A percentile compares a stretch with the other conserved stretches of the same genome.
Evolutionary conservation across 2,329 filamentous ascomycete genomes (phyloP).

Genomic region (Xylaria sp.): DNA sequence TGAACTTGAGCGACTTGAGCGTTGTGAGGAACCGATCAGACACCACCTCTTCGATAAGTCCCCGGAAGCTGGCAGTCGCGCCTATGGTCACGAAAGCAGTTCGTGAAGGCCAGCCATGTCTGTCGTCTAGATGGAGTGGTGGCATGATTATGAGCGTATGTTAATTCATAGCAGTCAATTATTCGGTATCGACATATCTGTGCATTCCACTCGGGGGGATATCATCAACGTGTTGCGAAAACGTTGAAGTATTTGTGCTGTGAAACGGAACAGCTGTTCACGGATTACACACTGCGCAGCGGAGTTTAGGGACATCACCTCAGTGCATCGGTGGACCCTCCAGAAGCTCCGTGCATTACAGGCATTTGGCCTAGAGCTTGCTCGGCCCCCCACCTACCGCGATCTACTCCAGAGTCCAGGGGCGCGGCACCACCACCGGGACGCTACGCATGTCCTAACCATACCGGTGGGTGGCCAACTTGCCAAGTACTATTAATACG

Average conservation of each 20-base stretch:
- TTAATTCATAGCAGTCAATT: not conserved
- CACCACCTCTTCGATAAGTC: slow-evolving; percentile 63
- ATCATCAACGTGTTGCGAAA: no score
- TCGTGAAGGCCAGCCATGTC: slow-evolving; percentile 17
- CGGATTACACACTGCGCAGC: no score
- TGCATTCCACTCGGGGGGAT: no score
- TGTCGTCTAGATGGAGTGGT: not conserved
- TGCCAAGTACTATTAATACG: not conserved
- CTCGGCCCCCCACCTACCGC: not conserved
- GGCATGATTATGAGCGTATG: not conserved
- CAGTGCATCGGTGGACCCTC: not conserved
- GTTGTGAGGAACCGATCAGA: slow-evolving; percentile 55
- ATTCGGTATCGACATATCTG: no score
- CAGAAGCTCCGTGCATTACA: no score
- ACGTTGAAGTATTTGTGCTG: no score
- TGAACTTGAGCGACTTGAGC: slow-evolving; percentile 58
- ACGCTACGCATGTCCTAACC: no score
- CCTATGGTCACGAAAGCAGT: slow-evolving; percentile 84
- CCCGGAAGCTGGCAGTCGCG: slow-evolving; percentile 77
- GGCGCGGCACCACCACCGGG: no score
- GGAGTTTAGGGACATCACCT: not conserved
- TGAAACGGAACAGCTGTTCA: no score
- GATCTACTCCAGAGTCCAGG: no score
- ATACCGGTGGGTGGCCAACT: no score
- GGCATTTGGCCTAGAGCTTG: not conserved